A percentile compares a stretch with the other conserved stretches of the same genome.
These are phyloP conservation scores for Xerophyta viscosa DNA, from an alignment of 106 monocot genomes.

Conservation along the genomic window DNA sequence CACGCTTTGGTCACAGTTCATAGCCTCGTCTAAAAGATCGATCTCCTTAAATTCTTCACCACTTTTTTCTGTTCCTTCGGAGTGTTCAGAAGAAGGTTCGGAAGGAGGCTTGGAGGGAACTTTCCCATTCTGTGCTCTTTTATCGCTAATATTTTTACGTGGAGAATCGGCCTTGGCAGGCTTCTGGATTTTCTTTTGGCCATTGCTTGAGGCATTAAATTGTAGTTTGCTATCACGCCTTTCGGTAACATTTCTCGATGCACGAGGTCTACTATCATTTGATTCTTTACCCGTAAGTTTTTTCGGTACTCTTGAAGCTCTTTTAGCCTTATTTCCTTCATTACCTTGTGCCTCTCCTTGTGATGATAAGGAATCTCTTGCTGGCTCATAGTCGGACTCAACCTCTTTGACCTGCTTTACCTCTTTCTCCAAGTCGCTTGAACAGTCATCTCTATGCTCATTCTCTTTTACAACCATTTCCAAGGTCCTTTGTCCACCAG, in stretches of 20 bases:
- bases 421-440: conserved; percentile 40
- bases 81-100: conserved; percentile 46
- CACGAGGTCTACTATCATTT: conserved; percentile 32
- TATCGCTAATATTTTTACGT: conserved; percentile 23
- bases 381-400: conserved; percentile 67
- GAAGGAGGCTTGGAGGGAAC: conserved; percentile 16
- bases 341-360: conserved; percentile 37
- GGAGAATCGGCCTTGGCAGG: conserved; percentile 23
- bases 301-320: conserved; percentile 55
- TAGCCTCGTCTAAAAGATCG: conserved; percentile 44
- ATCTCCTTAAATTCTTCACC: conserved; percentile 61
- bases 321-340: conserved; percentile 49
- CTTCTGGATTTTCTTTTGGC: conserved; percentile 48
- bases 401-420: conserved; percentile 44
- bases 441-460: conserved; percentile 46
- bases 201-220: conserved; percentile 42
- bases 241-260: conserved; percentile 32
- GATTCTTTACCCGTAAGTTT: conserved; percentile 52
- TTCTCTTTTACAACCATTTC: conserved; percentile 76
- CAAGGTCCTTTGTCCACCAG: conserved; percentile 6
- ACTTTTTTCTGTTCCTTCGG: conserved; percentile 60
- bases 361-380: conserved; percentile 68
- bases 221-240: conserved; percentile 50
- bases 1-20: conserved; percentile 39
- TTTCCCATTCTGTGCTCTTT: conserved; percentile 36